Conservation (phyloP, 1,284 basidiomycete species). For the Meira nashicola region DNA sequence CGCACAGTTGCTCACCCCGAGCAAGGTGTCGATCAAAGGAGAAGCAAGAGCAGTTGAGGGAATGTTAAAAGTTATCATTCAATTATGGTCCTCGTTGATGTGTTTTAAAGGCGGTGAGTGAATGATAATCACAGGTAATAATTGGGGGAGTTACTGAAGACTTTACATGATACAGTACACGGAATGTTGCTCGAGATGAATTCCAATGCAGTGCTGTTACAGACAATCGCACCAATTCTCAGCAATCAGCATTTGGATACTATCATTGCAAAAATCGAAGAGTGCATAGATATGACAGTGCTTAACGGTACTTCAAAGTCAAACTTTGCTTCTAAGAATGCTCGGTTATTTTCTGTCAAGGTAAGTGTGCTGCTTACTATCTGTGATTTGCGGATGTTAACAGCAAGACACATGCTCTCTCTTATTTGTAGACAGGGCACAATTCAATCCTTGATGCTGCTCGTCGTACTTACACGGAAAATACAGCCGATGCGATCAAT, state of each 20-base stretch:
- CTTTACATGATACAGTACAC: too few relatives aligned
- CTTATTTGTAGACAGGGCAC: slow-evolving; percentile 2
- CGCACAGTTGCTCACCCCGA: slow-evolving; percentile 1
- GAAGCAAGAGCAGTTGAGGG: slow-evolving; percentile 7
- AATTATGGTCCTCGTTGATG: background rate
- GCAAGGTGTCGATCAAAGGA: background rate
- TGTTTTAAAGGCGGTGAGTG: background rate
- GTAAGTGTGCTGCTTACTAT: too few relatives aligned
- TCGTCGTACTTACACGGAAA: slow-evolving; percentile 14
- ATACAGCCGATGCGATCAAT: slow-evolving; percentile 2
- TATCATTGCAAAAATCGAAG: slow-evolving; percentile 1
- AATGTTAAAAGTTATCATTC: background rate
- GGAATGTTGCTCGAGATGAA: too few relatives aligned
- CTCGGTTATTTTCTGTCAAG: background rate
- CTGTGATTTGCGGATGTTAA: too few relatives aligned
- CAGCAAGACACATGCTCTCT: too few relatives aligned
- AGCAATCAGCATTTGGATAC: background rate
- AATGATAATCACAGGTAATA: background rate
- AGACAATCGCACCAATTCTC: background rate
- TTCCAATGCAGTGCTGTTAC: background rate
- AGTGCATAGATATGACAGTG: slow-evolving; percentile 3
- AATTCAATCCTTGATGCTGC: slow-evolving; percentile 14
- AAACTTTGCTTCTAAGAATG: slow-evolving; percentile 3
- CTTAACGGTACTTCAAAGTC: slow-evolving; percentile 9
- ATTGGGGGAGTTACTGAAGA: background rate